Percentiles rank a stretch among this genome's conserved stretches.
phyloP scores from a whole-genome alignment of 2,329 filamentous ascomycete species.

The Sporothrix dimorphospora region DNA sequence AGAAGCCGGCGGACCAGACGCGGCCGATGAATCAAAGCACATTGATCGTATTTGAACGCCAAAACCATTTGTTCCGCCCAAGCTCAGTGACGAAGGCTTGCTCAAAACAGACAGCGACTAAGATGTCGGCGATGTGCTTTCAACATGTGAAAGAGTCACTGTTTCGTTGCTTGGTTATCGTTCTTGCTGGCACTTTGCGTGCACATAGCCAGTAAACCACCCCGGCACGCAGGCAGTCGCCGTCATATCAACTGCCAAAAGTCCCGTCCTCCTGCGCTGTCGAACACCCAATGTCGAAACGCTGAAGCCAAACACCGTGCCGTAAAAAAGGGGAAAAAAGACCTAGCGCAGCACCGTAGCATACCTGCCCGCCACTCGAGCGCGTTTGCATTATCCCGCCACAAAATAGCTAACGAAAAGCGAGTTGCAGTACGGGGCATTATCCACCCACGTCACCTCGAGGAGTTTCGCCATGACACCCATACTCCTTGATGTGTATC shows the following conservation, averaged over 20 bases:
- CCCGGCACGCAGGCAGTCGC: background rate
- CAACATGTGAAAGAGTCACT: background rate
- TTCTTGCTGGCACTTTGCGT: background rate
- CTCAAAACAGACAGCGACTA: background rate
- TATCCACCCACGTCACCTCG: background rate
- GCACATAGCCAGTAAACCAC: background rate
- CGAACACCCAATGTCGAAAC: conserved; percentile 18
- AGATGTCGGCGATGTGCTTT: background rate
- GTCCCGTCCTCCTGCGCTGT: conserved; percentile 1
- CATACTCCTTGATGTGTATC: background rate
- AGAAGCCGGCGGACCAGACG: background rate
- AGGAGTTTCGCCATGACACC: background rate
- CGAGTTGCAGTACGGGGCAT: background rate
- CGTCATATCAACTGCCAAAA: background rate
- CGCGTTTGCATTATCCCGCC: background rate
- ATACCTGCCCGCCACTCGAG: background rate
- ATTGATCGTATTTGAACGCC: background rate
- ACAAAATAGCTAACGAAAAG: too few species aligned
- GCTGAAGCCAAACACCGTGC: background rate
- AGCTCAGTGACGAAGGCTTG: background rate
- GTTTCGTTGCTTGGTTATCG: background rate
- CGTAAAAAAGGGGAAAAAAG: background rate
- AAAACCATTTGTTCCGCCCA: background rate
- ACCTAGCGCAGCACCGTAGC: background rate
- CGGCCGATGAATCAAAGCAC: background rate